Evolutionary conservation across 2,329 filamentous ascomycete species (phyloP).

Genomic region (Paecilomyces variotii): DNA sequence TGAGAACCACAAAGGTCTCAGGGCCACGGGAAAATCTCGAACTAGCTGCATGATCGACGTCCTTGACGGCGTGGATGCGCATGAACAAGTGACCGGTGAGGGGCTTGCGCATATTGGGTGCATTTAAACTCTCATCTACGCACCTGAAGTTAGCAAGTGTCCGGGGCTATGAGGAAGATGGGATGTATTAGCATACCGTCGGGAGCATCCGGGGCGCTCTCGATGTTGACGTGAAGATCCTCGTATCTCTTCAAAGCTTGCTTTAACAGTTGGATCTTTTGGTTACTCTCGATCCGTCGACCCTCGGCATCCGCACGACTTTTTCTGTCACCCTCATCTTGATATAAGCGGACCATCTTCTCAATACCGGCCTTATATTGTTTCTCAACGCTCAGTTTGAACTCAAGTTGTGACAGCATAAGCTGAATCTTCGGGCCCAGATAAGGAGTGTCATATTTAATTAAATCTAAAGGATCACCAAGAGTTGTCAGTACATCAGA

Average conservation of each 20-base stretch:
- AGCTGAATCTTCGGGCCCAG: conserved; percentile 96
- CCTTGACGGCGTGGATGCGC: conserved; percentile 78
- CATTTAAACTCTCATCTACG: conserved; percentile 89
- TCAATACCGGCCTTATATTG: conserved; percentile 98
- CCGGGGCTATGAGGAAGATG: conserved; percentile 1
- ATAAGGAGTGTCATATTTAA: conserved; percentile 96
- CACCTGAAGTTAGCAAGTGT: conserved; percentile 18
- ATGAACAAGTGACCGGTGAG: conserved; percentile 83
- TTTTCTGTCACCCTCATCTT: conserved; percentile 95
- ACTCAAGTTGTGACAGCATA: conserved; percentile 97
- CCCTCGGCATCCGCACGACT: conserved; percentile 89
- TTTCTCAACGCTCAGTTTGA: conserved; percentile 97
- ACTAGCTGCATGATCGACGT: conserved; percentile 83
- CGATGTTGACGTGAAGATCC: conserved; percentile 91
- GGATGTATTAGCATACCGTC: conserved; percentile 57
- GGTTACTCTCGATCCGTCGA: conserved; percentile 85
- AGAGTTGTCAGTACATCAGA: not conserved
- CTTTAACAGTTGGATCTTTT: conserved; percentile 93
- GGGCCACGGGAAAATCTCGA: conserved; percentile 81
- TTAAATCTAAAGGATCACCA: conserved; percentile 61
- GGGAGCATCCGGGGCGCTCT: conserved; percentile 60
- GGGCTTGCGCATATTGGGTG: conserved; percentile 91
- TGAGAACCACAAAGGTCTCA: conserved; percentile 92
- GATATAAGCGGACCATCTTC: conserved; percentile 97
- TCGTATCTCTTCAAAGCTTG: conserved; percentile 96